phyloP scores from a whole-genome alignment of 2,329 filamentous ascomycete genomes.

The Coniochaeta hoffmannii region DNA sequence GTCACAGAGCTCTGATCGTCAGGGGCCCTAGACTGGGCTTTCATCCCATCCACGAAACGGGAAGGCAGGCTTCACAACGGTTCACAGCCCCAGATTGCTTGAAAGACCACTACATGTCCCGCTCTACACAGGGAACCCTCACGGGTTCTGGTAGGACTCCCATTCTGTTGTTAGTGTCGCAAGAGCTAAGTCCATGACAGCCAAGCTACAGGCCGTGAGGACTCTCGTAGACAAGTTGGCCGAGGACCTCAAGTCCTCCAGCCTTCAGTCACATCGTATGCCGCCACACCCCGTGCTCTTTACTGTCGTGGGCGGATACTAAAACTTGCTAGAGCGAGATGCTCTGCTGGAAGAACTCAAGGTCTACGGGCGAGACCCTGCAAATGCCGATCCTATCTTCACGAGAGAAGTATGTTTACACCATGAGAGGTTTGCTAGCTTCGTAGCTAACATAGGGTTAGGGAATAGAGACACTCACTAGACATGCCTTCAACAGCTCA shows the following conservation, averaged over 20 bases:
- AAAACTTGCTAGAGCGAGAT: constrained; percentile 47
- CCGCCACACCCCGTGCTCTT: constrained; percentile 20
- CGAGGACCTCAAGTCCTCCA: constrained; percentile 52
- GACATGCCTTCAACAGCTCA: constrained; percentile 64
- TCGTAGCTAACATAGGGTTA: constrained; percentile 26
- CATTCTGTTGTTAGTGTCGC: background rate
- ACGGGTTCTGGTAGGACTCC: constrained; percentile 33
- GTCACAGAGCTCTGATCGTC: too few species aligned
- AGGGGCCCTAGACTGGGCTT: background rate
- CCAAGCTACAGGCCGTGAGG: constrained; percentile 62
- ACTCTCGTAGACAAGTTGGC: constrained; percentile 55
- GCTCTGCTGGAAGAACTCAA: constrained; percentile 63
- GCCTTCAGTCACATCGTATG: constrained; percentile 51
- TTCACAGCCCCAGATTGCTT: background rate
- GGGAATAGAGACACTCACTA: constrained; percentile 67
- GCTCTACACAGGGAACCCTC: constrained; percentile 21
- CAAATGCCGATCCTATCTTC: constrained; percentile 74
- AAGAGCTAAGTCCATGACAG: constrained; percentile 26
- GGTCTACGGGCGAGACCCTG: constrained; percentile 65
- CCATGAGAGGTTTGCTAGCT: background rate
- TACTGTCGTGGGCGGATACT: constrained; percentile 7
- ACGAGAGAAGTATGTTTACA: constrained; percentile 55
- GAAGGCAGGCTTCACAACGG: background rate
- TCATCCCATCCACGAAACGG: background rate
- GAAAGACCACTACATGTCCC: background rate